A percentile compares a stretch with the other conserved stretches of the same genome.
Evolutionary conservation across 2,329 filamentous ascomycete species (phyloP).

Genomic region (Nigrospora osmanthi): DNA sequence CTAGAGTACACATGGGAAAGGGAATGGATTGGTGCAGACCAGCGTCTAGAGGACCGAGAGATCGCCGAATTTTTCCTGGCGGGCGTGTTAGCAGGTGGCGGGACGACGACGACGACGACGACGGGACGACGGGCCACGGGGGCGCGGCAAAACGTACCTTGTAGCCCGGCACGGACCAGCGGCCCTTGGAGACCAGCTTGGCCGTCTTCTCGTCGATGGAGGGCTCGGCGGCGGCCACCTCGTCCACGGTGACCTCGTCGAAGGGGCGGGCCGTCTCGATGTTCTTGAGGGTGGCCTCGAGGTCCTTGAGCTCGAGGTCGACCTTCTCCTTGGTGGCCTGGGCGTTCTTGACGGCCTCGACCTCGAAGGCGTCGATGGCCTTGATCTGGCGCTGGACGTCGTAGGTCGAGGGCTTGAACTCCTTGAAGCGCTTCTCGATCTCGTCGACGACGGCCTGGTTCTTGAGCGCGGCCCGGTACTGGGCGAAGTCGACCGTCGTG

Average conservation of each 20-base stretch:
- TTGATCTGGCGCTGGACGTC: slow-evolving; percentile 92
- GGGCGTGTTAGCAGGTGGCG: slow-evolving; percentile 23
- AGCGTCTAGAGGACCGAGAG: slow-evolving; percentile 77
- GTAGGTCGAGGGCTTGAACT: slow-evolving; percentile 89
- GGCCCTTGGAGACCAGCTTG: slow-evolving; percentile 92
- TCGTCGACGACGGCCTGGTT: slow-evolving; percentile 94
- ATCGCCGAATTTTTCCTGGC: slow-evolving; percentile 97
- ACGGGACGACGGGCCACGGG: neutral
- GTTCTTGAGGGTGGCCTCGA: slow-evolving; percentile 92
- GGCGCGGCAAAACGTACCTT: slow-evolving; percentile 60
- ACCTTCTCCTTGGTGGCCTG: slow-evolving; percentile 96
- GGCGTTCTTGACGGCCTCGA: slow-evolving; percentile 92
- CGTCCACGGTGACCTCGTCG: slow-evolving; percentile 95
- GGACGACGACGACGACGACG: neutral
- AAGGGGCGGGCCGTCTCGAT: slow-evolving; percentile 95
- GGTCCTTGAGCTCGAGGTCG: slow-evolving; percentile 86
- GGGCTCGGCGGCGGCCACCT: slow-evolving; percentile 86
- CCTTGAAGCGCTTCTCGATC: slow-evolving; percentile 91
- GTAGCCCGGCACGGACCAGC: slow-evolving; percentile 98
- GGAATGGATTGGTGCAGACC: slow-evolving; percentile 22
- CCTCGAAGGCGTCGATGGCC: slow-evolving; percentile 96
- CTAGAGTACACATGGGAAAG: slow-evolving; percentile 58
- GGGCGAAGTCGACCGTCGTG: slow-evolving; percentile 81
- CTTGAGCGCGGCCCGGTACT: slow-evolving; percentile 90
- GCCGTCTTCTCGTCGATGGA: slow-evolving; percentile 96